Conservation (phyloP, 2,329 filamentous ascomycete genomes). For the Byssothecium circinans region DNA sequence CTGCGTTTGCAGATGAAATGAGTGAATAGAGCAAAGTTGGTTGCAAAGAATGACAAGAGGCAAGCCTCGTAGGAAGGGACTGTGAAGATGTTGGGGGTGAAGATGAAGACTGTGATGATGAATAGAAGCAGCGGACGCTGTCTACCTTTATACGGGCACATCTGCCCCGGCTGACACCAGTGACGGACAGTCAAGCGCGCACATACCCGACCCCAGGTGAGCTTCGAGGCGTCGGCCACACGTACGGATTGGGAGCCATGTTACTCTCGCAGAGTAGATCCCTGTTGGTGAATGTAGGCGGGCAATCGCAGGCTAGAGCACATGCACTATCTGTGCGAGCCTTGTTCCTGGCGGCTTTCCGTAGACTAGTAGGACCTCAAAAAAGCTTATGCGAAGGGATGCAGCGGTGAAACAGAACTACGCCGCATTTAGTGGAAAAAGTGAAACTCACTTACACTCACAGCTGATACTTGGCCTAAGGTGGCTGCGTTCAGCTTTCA, state of each 20-base stretch:
- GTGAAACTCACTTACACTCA: conserved; percentile 6
- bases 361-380: conserved; percentile 6
- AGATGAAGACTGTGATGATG: conserved; percentile 10
- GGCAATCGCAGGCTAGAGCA: conserved; percentile 12
- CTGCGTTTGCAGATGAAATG: conserved; percentile 5
- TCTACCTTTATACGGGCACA: conserved; percentile 10
- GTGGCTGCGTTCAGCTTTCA: conserved; percentile 7
- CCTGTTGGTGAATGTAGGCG: conserved; percentile 14
- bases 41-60: conserved; percentile 21
- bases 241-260: conserved; percentile 9
- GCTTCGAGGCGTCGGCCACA: conserved; percentile 8
- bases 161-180: background rate
- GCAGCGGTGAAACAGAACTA: conserved; percentile 25
- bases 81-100: conserved; percentile 14
- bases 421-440: conserved; percentile 13
- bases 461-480: conserved; percentile 8
- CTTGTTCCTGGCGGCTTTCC: conserved; percentile 17
- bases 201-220: conserved; percentile 7
- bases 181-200: background rate
- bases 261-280: conserved; percentile 13
- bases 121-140: conserved; percentile 1
- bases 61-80: conserved; percentile 19
- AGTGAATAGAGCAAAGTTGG: conserved; percentile 14
- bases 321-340: conserved; percentile 14
- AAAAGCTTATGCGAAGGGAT: conserved; percentile 15